Evolutionary conservation across 306 rosid genomes (phyloP), one percentile per base, ranked within the genome.

Genomic region (Rosa chinensis): DNA sequence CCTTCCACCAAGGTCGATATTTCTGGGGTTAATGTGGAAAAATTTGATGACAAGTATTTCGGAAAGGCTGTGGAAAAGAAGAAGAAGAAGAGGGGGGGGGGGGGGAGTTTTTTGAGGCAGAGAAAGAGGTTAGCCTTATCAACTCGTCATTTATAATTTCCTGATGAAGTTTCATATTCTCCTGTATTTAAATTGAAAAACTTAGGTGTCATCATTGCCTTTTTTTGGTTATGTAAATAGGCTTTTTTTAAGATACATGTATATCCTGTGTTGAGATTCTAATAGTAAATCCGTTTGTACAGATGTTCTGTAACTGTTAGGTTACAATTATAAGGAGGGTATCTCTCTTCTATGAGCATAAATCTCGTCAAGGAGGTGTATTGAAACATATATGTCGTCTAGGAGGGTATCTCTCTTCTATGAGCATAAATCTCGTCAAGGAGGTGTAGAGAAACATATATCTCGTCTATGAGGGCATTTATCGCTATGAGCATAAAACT

Each of bases 1-100:
- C 50, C 88, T 63, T 81, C 83, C 66, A 81, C 85, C 66, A 81
- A 81, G 85, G 76, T 85, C 32, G 85, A 81, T 56, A 78, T 85
- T 47, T 81, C 76, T 48, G 85, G 73, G 18, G 83, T 85, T 37
- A 73, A 77, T 45, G 73, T 78, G 12, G 82, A 81, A 6, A 84
- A 81, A 71, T 81, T 84, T 58, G 85, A 73, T 70, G 87, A 84
- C 69, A 74, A 74, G 35, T 84, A 67, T 61, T 84, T 84, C 6
- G 78, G 75, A 12, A 81, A 78, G 81, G 76, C 64, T 25, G 81
- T 10, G 10, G 83, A 78, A 10, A 78, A 75, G 81, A 81, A 78
- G 83, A 85, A 78, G 49, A 74, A 74, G 80, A 85, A 85, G 63
- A 78, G 81, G 2, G 85, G 81, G 81, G 81, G 2, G 85, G 81